Conservation (phyloP, 176 grass and related monocot genomes). For the Melocanna baccifera region DNA sequence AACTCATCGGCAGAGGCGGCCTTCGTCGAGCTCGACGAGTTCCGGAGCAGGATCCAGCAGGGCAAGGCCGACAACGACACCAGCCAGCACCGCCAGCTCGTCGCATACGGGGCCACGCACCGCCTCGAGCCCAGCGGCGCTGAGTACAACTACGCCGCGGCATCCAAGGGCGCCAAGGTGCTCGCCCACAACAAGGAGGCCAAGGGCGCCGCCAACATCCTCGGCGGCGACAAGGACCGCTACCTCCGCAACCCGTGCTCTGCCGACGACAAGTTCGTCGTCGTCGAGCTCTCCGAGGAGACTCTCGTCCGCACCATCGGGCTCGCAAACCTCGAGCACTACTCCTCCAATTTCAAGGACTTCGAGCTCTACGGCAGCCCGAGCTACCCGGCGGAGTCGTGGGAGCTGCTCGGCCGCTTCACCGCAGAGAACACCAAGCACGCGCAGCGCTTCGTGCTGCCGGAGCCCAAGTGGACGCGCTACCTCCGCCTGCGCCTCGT, state of each 20-base stretch:
- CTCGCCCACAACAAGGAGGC: conserved; percentile 85
- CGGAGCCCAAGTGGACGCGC: conserved; percentile 58
- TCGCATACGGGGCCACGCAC: conserved; percentile 30
- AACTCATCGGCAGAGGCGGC: background rate
- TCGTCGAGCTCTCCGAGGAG: conserved; percentile 80
- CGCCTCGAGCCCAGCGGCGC: conserved; percentile 66
- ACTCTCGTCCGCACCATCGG: conserved; percentile 73
- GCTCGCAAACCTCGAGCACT: conserved; percentile 91
- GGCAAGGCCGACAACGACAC: conserved; percentile 34
- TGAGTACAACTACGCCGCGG: conserved; percentile 82
- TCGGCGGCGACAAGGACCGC: conserved; percentile 71
- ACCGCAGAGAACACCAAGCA: conserved; percentile 76
- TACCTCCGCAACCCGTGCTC: conserved; percentile 92
- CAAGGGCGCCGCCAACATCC: conserved; percentile 72
- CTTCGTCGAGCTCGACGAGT: conserved; percentile 51
- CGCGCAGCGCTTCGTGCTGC: conserved; percentile 69
- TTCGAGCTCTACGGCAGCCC: conserved; percentile 63
- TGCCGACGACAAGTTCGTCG: conserved; percentile 65
- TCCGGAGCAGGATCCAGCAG: conserved; percentile 43
- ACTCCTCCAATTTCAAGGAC: conserved; percentile 80
- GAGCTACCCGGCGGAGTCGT: conserved; percentile 65
- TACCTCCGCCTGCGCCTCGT: conserved; percentile 73
- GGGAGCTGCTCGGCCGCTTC: conserved; percentile 65
- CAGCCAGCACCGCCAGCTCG: background rate
- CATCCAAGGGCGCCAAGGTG: conserved; percentile 79